Evolutionary conservation across 148 eudicot species (phyloP).

Genomic region (Silene conica): DNA sequence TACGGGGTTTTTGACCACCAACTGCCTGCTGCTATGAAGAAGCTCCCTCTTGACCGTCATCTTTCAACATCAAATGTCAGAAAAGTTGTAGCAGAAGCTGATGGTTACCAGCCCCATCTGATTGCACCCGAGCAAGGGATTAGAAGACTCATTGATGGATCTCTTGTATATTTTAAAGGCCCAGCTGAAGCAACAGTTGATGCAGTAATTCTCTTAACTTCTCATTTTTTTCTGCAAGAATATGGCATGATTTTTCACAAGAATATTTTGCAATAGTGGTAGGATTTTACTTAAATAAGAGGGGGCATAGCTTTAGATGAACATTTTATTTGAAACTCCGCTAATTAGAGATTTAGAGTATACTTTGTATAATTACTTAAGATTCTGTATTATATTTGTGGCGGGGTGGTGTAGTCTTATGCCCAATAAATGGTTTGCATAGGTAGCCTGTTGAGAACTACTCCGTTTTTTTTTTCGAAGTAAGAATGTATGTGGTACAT

Average conservation of each 20-base stretch:
- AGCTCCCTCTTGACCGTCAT: conserved; percentile 98
- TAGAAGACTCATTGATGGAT: conserved; percentile 95
- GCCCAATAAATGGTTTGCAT: background rate
- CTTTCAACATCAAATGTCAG: conserved; percentile 84
- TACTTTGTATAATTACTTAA: background rate
- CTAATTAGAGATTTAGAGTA: too few species aligned
- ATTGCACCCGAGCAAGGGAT: conserved; percentile 99
- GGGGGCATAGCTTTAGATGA: too few species aligned
- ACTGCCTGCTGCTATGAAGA: conserved; percentile 94
- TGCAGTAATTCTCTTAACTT: conserved; percentile 53
- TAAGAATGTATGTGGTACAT: background rate
- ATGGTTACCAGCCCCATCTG: conserved; percentile 99
- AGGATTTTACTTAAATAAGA: too few species aligned
- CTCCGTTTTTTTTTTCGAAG: background rate
- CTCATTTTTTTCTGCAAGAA: background rate
- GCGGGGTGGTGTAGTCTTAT: too few species aligned
- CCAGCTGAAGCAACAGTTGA: conserved; percentile 99
- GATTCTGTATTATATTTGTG: too few species aligned
- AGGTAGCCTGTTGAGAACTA: too few species aligned
- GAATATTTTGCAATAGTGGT: background rate
- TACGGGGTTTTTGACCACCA: conserved; percentile 97
- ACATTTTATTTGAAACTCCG: too few species aligned
- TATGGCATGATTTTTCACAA: background rate
- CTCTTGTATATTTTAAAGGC: conserved; percentile 96
- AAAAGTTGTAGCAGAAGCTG: conserved; percentile 95